phyloP scores from a whole-genome alignment of 371 early-diverging fungal genomes.

The Ordospora colligata region DNA sequence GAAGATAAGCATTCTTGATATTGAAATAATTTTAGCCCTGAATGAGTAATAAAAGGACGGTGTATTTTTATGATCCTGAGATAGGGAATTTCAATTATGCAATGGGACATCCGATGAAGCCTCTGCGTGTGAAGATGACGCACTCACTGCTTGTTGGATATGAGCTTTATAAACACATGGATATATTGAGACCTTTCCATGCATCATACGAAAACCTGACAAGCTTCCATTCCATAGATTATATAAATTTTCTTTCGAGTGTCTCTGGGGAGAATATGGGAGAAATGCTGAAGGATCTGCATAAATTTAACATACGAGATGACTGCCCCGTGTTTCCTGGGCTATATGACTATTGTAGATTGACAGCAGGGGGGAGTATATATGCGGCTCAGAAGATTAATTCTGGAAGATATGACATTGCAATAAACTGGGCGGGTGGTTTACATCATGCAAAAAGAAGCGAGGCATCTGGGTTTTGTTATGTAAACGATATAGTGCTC shows the following conservation, averaged over 20 bases:
- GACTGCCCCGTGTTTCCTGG: constrained; percentile 69
- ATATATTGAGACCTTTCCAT: constrained; percentile 66
- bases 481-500: constrained; percentile 95
- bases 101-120: constrained; percentile 63
- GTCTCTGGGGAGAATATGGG: constrained; percentile 83
- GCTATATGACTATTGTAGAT: constrained; percentile 60
- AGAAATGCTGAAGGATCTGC: constrained; percentile 68
- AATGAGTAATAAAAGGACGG: constrained; percentile 39
- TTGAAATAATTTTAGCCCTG: constrained; percentile 24
- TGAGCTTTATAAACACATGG: constrained; percentile 58
- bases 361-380: constrained; percentile 55
- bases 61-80: constrained; percentile 60
- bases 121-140: constrained; percentile 59
- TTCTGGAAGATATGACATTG: constrained; percentile 77
- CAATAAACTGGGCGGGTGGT: constrained; percentile 96
- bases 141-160: constrained; percentile 61
- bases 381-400: constrained; percentile 76
- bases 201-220: constrained; percentile 84
- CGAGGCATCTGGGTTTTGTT: constrained; percentile 94
- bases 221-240: constrained; percentile 94
- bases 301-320: constrained; percentile 67
- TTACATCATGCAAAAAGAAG: constrained; percentile 91
- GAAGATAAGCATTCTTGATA: neutral
- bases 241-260: constrained; percentile 84
- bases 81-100: constrained; percentile 58